phyloP scores from a whole-genome alignment of 2,329 filamentous ascomycete genomes.

The Ascochyta viciae-villosae region DNA sequence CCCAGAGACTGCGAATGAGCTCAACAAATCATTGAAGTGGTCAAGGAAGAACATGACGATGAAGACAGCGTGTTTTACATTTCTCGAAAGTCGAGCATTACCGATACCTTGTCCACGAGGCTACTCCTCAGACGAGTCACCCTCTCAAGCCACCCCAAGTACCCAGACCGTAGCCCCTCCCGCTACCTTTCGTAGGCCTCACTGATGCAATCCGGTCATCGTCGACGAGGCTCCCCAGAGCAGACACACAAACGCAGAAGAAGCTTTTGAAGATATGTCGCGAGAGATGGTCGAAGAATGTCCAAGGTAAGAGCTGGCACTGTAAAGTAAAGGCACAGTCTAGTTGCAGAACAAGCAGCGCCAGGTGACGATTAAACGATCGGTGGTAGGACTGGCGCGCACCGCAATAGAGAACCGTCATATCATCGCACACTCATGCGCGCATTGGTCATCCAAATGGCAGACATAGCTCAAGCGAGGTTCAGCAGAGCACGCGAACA shows the following conservation, averaged over 20 bases:
- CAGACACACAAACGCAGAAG: not conserved
- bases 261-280: conserved; percentile 8
- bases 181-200: no score
- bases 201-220: no score
- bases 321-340: conserved; percentile 7
- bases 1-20: no score
- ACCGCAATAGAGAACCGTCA: not conserved
- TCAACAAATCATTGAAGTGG: no score
- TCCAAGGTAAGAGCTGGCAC: not conserved
- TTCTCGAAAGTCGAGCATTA: no score
- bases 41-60: no score
- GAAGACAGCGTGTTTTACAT: no score
- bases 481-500: conserved; percentile 13
- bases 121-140: no score
- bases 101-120: no score
- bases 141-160: no score
- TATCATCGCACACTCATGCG: not conserved
- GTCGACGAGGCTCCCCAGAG: no score
- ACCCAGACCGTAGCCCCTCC: no score
- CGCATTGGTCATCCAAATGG: conserved; percentile 8
- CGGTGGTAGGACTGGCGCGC: not conserved
- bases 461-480: conserved; percentile 14
- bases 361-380: not conserved
- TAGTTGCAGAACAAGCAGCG: conserved; percentile 1
- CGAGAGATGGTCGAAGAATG: conserved; percentile 1